Base-by-base conservation (phyloP, 352 stramenopile species). In the Phytophthora foliorum region DNA sequence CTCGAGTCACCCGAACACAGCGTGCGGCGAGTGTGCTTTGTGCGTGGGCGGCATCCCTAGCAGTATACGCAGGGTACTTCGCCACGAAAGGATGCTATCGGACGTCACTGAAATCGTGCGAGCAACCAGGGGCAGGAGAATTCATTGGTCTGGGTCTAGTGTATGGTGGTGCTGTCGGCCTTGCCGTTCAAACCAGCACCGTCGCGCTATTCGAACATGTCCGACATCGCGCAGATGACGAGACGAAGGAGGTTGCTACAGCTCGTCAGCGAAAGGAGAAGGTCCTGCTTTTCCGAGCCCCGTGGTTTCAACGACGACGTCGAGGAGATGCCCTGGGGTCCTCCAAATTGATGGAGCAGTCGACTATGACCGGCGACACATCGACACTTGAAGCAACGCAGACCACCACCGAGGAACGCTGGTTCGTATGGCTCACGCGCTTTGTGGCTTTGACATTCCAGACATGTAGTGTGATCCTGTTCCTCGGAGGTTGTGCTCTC, bases 241-340 rank as follows among this genome's bases (percentile, higher is more conserved):
- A 92, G 57, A 88, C 78, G 1, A 66, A 71, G 10, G 84, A 90
- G 39, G 70, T 89, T 21, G 70, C 80, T 0, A 75, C 72, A 10
- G 81, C 83, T 34, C 66, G 84, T 17, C 84, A 90, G 42, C 81
- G 87, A 34, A 94, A 94, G 57, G 87, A 94, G 50, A 93, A 92
- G 51, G 80, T 92, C 10, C 62, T 93, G 53, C 59, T 92, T 8
- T 92, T 91, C 44, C 79, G 79, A 14, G 10, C 25, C 4, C 52
- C 68, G 1, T 75, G 62, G 68, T 72, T 72, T 24, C 22, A 22
- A 39, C 62, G 68, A 46, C 63, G 45, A 22, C 67, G 54, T 16
- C 57, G 46, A 29, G n/a, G 24, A 11, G 44, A 59, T 8, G 32
- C 13, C 9, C 24, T 56, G 7, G 41, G 48, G 16, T 44, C 32